Evolutionary conservation across 768 basidiomycete species (phyloP).

Genomic region (Serpula lacrymans): DNA sequence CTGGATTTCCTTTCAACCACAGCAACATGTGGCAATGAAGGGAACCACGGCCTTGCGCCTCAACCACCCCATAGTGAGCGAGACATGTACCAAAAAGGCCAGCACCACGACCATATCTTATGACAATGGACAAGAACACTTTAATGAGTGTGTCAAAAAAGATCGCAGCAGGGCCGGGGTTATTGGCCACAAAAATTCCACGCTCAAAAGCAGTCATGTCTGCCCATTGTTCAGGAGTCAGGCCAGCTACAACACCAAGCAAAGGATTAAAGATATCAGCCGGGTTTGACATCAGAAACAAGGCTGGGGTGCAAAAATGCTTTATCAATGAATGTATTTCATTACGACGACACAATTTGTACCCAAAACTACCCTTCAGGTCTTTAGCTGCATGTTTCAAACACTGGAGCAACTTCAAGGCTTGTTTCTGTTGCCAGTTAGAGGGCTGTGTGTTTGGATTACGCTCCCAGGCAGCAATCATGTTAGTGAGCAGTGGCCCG

Average conservation of each 20-base stretch:
- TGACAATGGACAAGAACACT: not conserved
- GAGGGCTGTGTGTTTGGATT: not conserved
- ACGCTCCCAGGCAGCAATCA: too few relatives aligned
- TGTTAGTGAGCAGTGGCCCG: too few relatives aligned
- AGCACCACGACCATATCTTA: not conserved
- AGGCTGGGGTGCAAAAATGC: slow-evolving; percentile 32
- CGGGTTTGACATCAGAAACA: slow-evolving; percentile 45
- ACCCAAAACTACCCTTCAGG: slow-evolving; percentile 25
- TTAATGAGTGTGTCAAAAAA: not conserved
- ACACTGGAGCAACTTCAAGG: slow-evolving; percentile 9
- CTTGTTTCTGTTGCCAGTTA: not conserved
- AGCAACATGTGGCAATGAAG: slow-evolving; percentile 37
- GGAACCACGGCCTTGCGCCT: slow-evolving; percentile 35
- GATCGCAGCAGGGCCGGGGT: slow-evolving; percentile 2
- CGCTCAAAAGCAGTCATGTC: not conserved
- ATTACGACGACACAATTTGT: slow-evolving; percentile 29
- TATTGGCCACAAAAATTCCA: not conserved
- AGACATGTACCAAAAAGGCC: slow-evolving; percentile 27
- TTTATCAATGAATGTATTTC: slow-evolving; percentile 34
- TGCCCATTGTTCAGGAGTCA: not conserved
- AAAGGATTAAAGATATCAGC: slow-evolving; percentile 39
- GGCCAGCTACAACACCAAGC: slow-evolving; percentile 3
- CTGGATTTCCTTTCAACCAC: slow-evolving; percentile 25
- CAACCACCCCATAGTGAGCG: slow-evolving; percentile 38
- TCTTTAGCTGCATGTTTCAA: slow-evolving; percentile 13